phyloP scores from a whole-genome alignment of 2,329 filamentous ascomycete species.

The Colletotrichum euphorbiae region DNA sequence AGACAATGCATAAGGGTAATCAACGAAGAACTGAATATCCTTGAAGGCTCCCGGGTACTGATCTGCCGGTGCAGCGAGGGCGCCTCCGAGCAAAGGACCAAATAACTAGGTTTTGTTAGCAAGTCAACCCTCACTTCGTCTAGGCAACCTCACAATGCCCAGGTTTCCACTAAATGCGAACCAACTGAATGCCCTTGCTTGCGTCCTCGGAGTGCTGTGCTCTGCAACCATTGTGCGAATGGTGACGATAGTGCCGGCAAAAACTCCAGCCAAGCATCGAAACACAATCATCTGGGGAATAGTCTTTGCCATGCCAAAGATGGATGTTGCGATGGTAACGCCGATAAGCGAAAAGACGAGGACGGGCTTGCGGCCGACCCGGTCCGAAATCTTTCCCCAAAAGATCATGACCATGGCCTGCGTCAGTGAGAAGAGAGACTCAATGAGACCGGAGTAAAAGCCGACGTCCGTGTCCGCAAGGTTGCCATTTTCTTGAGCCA shows the following conservation, averaged over 20 bases:
- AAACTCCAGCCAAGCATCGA: conserved; percentile 77
- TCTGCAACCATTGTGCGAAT: conserved; percentile 83
- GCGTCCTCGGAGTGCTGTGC: conserved; percentile 75
- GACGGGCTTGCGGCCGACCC: conserved; percentile 77
- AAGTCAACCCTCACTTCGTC: too few species aligned
- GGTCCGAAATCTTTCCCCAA: conserved; percentile 75
- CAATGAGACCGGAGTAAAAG: conserved; percentile 83
- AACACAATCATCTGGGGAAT: conserved; percentile 82
- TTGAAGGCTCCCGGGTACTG: conserved; percentile 73
- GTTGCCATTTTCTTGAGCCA: conserved; percentile 75
- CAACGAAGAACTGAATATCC: conserved; percentile 66
- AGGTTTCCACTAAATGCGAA: conserved; percentile 82
- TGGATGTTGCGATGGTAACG: conserved; percentile 67
- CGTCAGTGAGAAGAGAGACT: conserved; percentile 77
- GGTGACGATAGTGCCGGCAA: conserved; percentile 79
- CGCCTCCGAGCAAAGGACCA: conserved; percentile 77
- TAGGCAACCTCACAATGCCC: conserved; percentile 61
- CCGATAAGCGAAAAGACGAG: conserved; percentile 76
- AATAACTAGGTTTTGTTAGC: conserved; percentile 56
- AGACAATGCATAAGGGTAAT: conserved; percentile 75
- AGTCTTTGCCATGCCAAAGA: conserved; percentile 75
- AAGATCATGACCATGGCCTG: conserved; percentile 83
- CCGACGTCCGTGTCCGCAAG: conserved; percentile 76
- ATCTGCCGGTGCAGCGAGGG: conserved; percentile 73
- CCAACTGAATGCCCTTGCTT: conserved; percentile 79